These are phyloP conservation scores for Phalaenopsis hybrid DNA, from an alignment of 116 monocot species.

Conservation along the genomic window DNA sequence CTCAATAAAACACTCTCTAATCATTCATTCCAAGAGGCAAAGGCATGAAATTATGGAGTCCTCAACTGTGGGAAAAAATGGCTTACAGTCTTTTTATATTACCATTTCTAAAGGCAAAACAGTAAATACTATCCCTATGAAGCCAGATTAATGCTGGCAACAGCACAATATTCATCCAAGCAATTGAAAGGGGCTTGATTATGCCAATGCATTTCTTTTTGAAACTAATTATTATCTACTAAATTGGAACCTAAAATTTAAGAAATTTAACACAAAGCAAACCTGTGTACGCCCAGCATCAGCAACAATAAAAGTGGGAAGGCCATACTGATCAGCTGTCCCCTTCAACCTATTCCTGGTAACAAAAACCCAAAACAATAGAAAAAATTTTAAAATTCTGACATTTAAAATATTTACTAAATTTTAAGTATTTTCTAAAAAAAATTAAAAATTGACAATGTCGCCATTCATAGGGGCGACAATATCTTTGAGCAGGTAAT, in stretches of 20 bases:
- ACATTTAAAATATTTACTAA: too few relatives aligned
- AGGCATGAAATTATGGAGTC: too few relatives aligned
- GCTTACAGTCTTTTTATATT: neutral
- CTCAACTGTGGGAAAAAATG: neutral
- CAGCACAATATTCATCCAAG: neutral
- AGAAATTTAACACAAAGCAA: neutral
- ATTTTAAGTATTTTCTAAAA: too few relatives aligned
- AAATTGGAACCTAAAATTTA: neutral
- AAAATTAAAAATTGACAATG: too few relatives aligned
- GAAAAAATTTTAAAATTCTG: too few relatives aligned
- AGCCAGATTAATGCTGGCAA: neutral
- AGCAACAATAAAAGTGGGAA: slow-evolving; percentile 88
- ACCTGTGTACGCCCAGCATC: slow-evolving; percentile 99
- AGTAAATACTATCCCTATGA: neutral
- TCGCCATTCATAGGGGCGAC: too few relatives aligned
- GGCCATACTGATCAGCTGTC: slow-evolving; percentile 70
- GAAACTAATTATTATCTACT: neutral
- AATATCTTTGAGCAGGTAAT: too few relatives aligned
- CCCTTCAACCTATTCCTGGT: slow-evolving; percentile 88
- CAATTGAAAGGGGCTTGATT: neutral
- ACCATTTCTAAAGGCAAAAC: neutral
- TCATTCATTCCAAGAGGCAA: too few relatives aligned
- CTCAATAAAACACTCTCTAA: too few relatives aligned
- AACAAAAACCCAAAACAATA: slow-evolving; percentile 7
- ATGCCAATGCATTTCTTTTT: neutral